A percentile compares a stretch with the other conserved stretches of the same genome.
Conservation (phyloP, 768 basidiomycete species). For the Phylloporus sp. region DNA sequence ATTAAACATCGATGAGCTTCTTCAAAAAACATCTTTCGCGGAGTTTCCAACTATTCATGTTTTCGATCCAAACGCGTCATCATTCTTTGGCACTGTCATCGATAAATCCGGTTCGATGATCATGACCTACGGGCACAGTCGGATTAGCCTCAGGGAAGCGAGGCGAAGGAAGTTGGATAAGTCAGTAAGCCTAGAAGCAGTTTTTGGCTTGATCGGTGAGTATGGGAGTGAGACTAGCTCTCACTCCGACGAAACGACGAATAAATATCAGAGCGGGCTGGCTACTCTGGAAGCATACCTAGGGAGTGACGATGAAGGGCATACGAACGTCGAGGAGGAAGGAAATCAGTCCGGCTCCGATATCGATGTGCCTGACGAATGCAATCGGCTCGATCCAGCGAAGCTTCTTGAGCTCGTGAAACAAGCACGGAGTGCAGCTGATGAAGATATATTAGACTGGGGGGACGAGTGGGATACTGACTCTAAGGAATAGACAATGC, state of each 20-base stretch:
- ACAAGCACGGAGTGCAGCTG: slow-evolving; percentile 21
- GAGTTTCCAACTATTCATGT: slow-evolving; percentile 85
- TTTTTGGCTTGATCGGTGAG: slow-evolving; percentile 53
- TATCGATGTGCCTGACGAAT: slow-evolving; percentile 12
- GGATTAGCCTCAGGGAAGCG: slow-evolving; percentile 29
- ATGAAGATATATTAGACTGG: slow-evolving; percentile 31
- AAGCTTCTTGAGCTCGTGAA: slow-evolving; percentile 22
- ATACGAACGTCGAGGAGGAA: slow-evolving; percentile 8
- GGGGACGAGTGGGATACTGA: slow-evolving; percentile 28
- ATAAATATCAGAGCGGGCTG: slow-evolving; percentile 10
- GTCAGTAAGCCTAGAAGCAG: slow-evolving; percentile 50
- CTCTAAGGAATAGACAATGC: slow-evolving; percentile 3
- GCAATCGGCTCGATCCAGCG: slow-evolving; percentile 12
- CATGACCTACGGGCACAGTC: slow-evolving; percentile 7
- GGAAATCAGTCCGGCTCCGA: slow-evolving; percentile 13
- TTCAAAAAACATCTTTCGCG: slow-evolving; percentile 65
- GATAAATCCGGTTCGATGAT: slow-evolving; percentile 45
- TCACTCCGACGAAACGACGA: slow-evolving; percentile 23
- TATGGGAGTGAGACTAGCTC: slow-evolving; percentile 54
- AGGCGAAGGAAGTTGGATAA: slow-evolving; percentile 59
- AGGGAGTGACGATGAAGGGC: slow-evolving; percentile 16
- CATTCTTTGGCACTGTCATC: slow-evolving; percentile 58
- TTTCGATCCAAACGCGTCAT: slow-evolving; percentile 50
- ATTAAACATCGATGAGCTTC: slow-evolving; percentile 41
- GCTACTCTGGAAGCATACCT: slow-evolving; percentile 24